A percentile compares a stretch with the other conserved stretches of the same genome.
Evolutionary conservation across 2,329 filamentous ascomycete species (phyloP).

Genomic region (Arthrobotrys entomopaga): DNA sequence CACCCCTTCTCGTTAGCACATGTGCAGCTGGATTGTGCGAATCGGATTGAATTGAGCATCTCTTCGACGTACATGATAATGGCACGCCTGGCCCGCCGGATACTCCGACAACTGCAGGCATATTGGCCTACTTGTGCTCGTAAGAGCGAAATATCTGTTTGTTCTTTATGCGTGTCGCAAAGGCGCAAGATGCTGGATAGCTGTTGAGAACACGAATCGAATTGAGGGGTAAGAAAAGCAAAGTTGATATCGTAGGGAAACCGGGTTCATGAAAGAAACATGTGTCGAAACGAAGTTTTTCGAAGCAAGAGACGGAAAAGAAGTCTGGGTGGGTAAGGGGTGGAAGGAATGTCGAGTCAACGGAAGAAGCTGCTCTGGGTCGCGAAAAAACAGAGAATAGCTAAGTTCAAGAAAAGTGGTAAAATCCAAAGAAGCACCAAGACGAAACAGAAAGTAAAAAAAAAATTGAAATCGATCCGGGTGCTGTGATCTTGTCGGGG

Average conservation of each 20-base stretch:
- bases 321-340: conserved; percentile 20
- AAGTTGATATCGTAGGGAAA: conserved; percentile 8
- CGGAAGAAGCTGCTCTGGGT: conserved; percentile 24
- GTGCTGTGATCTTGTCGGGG: no score
- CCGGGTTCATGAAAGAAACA: conserved; percentile 15
- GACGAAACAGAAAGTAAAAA: conserved; percentile 3
- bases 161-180: conserved; percentile 8
- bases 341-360: conserved; percentile 34
- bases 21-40: conserved; percentile 22
- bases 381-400: conserved; percentile 5
- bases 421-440: conserved; percentile 4
- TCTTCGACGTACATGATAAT: conserved; percentile 70
- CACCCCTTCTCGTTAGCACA: conserved; percentile 18
- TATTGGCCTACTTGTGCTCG: conserved; percentile 33
- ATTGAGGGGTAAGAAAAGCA: conserved; percentile 26
- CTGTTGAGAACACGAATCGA: background rate
- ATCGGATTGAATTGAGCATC: background rate
- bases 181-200: background rate
- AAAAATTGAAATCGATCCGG: background rate
- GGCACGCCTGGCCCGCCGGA: conserved; percentile 73
- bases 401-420: background rate
- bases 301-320: conserved; percentile 1
- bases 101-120: conserved; percentile 53
- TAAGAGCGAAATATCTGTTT: conserved; percentile 19
- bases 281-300: conserved; percentile 23